A percentile compares a stretch with the other conserved stretches of the same genome.
Conservation (phyloP, 306 rosid genomes). For the Vigna unguiculata region DNA sequence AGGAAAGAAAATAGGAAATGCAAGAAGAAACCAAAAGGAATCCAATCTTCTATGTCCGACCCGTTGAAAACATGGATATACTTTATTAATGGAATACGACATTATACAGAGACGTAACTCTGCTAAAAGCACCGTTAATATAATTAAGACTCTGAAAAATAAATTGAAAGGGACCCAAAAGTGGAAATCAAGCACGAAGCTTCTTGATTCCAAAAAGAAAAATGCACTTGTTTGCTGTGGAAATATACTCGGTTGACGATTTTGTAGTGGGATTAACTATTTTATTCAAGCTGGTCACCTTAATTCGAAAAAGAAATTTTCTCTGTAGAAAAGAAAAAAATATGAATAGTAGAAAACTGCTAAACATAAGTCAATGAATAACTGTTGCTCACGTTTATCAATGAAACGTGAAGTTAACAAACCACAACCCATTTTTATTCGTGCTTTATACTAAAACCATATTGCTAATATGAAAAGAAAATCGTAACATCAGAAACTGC, state of each 20-base stretch:
- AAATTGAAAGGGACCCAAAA: slow-evolving; percentile 36
- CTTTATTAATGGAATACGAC: slow-evolving; percentile 6
- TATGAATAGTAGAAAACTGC: not conserved
- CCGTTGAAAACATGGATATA: not conserved
- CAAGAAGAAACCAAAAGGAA: not conserved
- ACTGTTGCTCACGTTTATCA: slow-evolving; percentile 28
- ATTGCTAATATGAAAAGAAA: not conserved
- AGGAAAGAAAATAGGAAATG: not conserved
- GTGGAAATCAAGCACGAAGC: slow-evolving; percentile 25
- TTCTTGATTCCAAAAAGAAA: slow-evolving; percentile 26
- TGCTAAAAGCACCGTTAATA: not conserved
- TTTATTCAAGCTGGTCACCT: slow-evolving; percentile 43
- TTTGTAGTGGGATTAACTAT: slow-evolving; percentile 25
- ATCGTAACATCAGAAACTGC: slow-evolving; percentile 1
- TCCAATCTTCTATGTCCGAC: not conserved
- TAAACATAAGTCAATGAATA: slow-evolving; percentile 38
- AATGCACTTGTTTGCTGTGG: slow-evolving; percentile 35
- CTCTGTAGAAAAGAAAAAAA: not conserved
- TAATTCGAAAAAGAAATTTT: not conserved
- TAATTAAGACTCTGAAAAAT: not conserved
- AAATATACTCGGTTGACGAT: slow-evolving; percentile 41
- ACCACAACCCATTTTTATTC: not conserved
- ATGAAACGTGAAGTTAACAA: slow-evolving; percentile 17
- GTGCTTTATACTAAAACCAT: not conserved
- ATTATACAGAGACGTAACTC: slow-evolving; percentile 24